phyloP scores from a whole-genome alignment of 495 filamentous ascomycete genomes.

The Stereocaulon alpinum region DNA sequence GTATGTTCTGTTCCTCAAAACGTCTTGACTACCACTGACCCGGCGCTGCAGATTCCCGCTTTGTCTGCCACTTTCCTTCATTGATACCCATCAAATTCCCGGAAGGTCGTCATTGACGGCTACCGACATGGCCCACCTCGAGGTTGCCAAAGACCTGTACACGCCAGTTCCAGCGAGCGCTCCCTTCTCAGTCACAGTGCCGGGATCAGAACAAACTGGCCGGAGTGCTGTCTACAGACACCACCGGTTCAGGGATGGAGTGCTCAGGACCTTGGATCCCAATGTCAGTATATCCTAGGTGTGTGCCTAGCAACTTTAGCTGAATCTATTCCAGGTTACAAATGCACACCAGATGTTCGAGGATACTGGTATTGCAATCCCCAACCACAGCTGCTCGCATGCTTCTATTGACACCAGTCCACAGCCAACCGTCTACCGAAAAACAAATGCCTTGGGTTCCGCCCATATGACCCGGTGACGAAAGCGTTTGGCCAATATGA shows the following conservation, averaged over 20 bases:
- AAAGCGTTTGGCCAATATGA: conserved; percentile 68
- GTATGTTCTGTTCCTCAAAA: neutral
- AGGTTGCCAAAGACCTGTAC: conserved; percentile 34
- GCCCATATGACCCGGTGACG: conserved; percentile 65
- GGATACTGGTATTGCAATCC: conserved; percentile 36
- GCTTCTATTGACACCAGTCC: neutral
- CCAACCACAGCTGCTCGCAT: neutral
- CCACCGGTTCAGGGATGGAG: conserved; percentile 60
- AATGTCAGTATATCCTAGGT: conserved; percentile 35
- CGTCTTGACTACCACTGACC: neutral
- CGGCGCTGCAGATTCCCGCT: neutral
- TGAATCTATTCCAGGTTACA: conserved; percentile 34
- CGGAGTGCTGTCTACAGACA: conserved; percentile 72
- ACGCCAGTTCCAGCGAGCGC: conserved; percentile 35
- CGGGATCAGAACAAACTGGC: conserved; percentile 62
- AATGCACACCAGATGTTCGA: conserved; percentile 82
- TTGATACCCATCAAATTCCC: no score
- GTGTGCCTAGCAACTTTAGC: neutral
- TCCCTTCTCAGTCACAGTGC: conserved; percentile 52
- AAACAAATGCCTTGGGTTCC: conserved; percentile 62
- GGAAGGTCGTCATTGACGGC: neutral
- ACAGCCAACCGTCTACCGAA: conserved; percentile 49
- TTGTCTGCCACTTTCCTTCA: neutral
- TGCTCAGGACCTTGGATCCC: conserved; percentile 67
- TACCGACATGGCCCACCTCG: conserved; percentile 26